Evolutionary conservation across 2,329 filamentous ascomycete species (phyloP), one percentile per base, ranked within the genome.

Genomic region (Penicillium sp.): DNA sequence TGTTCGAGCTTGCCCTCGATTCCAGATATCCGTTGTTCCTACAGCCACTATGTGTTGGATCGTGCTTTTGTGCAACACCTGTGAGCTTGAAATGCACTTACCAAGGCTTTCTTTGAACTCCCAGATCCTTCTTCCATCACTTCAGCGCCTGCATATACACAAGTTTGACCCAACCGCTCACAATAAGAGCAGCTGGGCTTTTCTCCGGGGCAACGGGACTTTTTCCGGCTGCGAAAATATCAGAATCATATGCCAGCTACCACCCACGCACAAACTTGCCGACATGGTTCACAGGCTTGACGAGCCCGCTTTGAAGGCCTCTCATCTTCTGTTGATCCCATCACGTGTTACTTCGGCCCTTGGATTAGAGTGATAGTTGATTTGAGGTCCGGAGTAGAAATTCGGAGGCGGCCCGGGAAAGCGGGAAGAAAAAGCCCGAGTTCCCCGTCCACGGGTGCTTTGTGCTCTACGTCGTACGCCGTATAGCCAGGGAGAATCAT

Each of bases 141-240:
- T 10, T 58, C 60, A 6, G 39, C 11, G 1, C 57, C 57, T 2
- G 62, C 55, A 55, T 72, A 72, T 27, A 64, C 59, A 42, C 70
- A 72, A n/a, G 51, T 51, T 47, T 72, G 69, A 9, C 65, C 64
- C 1, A 72, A 56, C 18, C 70, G 60, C 16, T 63, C 55, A 46
- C 70, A 72, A 38, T 65, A 68, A 3, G 70, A 70, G 53, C 70
- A 72, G 4, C 48, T 59, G 4, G 70, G 70, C 42, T 67, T 65
- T 45, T 72, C 67, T 7, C 67, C 69, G 0, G 69, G 65, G 45
- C 69, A 72, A 45, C 63, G 61, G 22, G 67, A 64, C 51, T 72
- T 72, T 47, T 72, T 72, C 22, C 68, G 65, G 6, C 68, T 71
- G 13, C 0, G 16, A 2, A 3, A 52, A 21, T 27, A 45, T 46